Evolutionary conservation across 2,329 filamentous ascomycete species (phyloP), one percentile per base, ranked within the genome.

Genomic region (Coccinonectria pachysandricola): DNA sequence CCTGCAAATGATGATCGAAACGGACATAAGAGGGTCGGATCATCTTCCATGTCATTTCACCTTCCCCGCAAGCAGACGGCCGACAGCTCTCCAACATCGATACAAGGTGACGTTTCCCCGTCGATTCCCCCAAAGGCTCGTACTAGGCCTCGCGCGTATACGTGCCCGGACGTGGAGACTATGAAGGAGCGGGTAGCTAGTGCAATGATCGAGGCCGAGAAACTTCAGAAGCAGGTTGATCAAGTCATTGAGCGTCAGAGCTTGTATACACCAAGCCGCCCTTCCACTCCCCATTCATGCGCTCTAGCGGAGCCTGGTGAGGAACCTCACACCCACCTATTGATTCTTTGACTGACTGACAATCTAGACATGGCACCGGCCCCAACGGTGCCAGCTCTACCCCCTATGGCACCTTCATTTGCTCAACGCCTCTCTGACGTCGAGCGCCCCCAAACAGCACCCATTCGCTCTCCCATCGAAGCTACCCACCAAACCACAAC

Each of bases 181-280:
- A 65, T 74, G 28, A 65, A 68, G 25, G 64, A 69, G 36, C 59
- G 68, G 21, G 67, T 75, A 22, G 71, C 69, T 15, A 61, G 55
- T 32, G 69, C 67, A 24, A 64, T 75, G 55, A 52, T 69, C 28
- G 72, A 78, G 43, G 58, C 71, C 35, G 74, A 79, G 29, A 57
- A 55, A 30, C 49, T 75, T 21, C 62, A 78, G 48, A 64, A 62
- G 31, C 62, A 73, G 37, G 75, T 78, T 27, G 68, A 78, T 27
- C 62, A 68, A 26, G 57, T 71, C 12, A 63, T 75, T 13, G 69
- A 75, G 54, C 64, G 70, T 32, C 69, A 73, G 50, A 77, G 68
- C 47, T 50, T 74, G 17, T 75, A 71, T 36, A 37, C 60, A 11
- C 55, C 45, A 32, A 71, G 66, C 46, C 60, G 68, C 24, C 68